phyloP scores from a whole-genome alignment of 345 rosid species.

The Lagerstroemia speciosa region DNA sequence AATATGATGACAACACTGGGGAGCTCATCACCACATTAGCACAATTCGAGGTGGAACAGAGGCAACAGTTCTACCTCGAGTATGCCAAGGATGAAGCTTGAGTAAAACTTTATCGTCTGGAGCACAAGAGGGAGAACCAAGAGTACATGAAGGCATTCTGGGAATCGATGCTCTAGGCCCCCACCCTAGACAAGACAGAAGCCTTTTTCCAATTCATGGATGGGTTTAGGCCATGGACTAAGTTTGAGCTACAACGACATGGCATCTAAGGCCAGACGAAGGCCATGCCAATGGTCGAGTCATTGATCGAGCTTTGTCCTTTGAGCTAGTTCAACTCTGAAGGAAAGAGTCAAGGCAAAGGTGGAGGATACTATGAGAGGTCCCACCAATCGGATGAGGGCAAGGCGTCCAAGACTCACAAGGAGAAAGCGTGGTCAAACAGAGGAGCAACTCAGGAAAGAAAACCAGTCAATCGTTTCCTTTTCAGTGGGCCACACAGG shows the following conservation, averaged over 20 bases:
- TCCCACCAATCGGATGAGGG: too few relatives aligned
- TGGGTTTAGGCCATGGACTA: not conserved
- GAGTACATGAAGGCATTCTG: not conserved
- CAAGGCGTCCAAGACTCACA: not conserved
- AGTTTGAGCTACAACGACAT: not conserved
- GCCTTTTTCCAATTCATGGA: not conserved
- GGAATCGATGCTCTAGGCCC: not conserved
- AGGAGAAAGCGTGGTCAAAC: not conserved
- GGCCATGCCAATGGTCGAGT: not conserved
- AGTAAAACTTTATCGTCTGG: not conserved
- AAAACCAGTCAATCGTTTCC: not conserved
- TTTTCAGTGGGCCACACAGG: not conserved
- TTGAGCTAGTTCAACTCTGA: not conserved
- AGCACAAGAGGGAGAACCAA: not conserved
- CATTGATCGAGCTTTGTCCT: not conserved
- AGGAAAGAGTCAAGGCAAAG: not conserved
- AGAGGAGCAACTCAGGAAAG: not conserved
- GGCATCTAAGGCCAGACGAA: not conserved
- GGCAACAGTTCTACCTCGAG: not conserved
- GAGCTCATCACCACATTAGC: not conserved
- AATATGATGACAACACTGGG: not conserved
- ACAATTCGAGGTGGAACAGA: not conserved
- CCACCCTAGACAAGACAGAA: not conserved
- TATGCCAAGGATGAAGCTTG: not conserved
- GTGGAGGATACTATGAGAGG: not conserved